Conservation (phyloP, 169 alveolate genomes). For the Plasmodium gonderi region DNA sequence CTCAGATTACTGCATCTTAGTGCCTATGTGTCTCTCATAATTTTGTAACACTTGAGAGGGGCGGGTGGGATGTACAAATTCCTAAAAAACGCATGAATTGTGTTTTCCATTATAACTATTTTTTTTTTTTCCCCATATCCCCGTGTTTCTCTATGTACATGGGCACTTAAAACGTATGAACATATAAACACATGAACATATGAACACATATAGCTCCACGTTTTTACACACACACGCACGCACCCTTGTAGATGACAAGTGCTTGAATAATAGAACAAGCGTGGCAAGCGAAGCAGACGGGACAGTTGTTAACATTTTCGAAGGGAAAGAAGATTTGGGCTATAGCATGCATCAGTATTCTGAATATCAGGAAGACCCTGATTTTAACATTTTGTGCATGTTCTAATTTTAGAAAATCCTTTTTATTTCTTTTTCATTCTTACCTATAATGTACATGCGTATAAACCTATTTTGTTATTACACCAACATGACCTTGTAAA, state of each 20-base stretch:
- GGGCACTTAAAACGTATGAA: no score
- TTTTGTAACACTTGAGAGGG: no score
- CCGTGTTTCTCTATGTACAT: no score
- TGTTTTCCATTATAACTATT: background rate
- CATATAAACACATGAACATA: no score
- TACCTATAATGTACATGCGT: background rate
- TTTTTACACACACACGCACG: no score
- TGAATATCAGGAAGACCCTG: conserved; percentile 10
- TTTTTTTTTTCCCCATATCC: background rate
- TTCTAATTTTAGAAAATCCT: conserved; percentile 19
- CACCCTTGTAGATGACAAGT: conserved; percentile 4
- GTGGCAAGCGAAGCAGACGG: conserved; percentile 28
- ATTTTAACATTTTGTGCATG: conserved; percentile 35
- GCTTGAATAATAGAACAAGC: background rate
- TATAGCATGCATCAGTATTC: background rate
- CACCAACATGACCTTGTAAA: background rate
- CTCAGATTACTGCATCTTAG: no score
- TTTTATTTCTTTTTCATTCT: background rate
- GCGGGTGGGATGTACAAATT: background rate
- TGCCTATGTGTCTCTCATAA: no score
- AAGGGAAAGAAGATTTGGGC: conserved; percentile 15
- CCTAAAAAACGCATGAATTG: background rate
- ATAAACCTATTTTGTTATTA: background rate
- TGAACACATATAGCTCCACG: no score
- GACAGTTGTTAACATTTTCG: conserved; percentile 37